Evolutionary conservation across 1,139 yeast species (phyloP).

Genomic region (Saccharomycopsis phalli): DNA sequence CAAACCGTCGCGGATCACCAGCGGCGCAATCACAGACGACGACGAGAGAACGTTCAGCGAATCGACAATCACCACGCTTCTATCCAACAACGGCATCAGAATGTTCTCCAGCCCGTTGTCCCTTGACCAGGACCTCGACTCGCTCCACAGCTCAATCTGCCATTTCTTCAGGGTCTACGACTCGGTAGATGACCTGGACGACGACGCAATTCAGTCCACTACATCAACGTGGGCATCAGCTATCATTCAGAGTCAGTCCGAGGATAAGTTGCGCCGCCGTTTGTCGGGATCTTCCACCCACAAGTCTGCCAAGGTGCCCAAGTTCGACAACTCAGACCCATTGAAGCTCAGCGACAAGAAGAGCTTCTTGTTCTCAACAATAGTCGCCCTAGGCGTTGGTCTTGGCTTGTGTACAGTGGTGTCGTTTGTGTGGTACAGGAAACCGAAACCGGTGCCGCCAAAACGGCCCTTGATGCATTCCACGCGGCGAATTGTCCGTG

Average conservation of each 20-base stretch:
- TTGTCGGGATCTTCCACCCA: background rate
- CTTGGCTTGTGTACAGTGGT: slow-evolving; percentile 13
- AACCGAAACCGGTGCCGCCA: too few relatives aligned
- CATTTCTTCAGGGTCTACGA: slow-evolving; percentile 6
- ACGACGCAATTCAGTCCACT: slow-evolving; percentile 10
- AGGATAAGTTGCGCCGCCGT: background rate
- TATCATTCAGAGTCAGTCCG: slow-evolving; percentile 16
- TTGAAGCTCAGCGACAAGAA: slow-evolving; percentile 12
- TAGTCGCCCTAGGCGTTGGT: slow-evolving; percentile 17
- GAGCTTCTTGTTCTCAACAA: slow-evolving; percentile 4
- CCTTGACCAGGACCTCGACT: slow-evolving; percentile 6
- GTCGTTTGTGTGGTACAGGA: slow-evolving; percentile 2
- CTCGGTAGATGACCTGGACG: slow-evolving; percentile 3
- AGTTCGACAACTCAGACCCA: slow-evolving; percentile 17
- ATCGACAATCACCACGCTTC: slow-evolving; percentile 10
- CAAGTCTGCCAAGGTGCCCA: slow-evolving; percentile 1
- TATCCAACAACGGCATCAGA: slow-evolving; percentile 13
- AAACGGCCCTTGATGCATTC: too few relatives aligned
- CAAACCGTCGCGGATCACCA: slow-evolving; percentile 4
- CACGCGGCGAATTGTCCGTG: too few relatives aligned
- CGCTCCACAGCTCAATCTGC: slow-evolving; percentile 6
- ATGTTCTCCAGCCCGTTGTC: slow-evolving; percentile 15
- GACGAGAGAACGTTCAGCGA: slow-evolving; percentile 9
- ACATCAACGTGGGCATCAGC: slow-evolving; percentile 20
- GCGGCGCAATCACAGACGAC: slow-evolving; percentile 15